Evolutionary conservation across 805 yeast genomes (phyloP).

Genomic region (Martiniozyma abietophila): DNA sequence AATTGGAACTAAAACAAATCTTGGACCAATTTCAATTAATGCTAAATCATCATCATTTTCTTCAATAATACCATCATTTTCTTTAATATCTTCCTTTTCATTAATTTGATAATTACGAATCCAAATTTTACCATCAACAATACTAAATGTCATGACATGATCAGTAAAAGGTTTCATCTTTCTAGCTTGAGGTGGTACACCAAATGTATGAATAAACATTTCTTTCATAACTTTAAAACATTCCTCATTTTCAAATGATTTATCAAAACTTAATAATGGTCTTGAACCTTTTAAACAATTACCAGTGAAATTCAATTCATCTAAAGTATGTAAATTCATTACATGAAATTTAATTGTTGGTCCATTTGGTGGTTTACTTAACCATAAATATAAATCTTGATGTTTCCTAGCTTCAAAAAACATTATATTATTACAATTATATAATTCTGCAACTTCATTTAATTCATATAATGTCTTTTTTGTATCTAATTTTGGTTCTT

Average conservation of each 20-base stretch:
- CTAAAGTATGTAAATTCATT: constrained; percentile 92
- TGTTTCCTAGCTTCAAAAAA: constrained; percentile 96
- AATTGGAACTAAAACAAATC: constrained; percentile 87
- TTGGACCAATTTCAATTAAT: constrained; percentile 91
- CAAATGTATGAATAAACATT: constrained; percentile 71
- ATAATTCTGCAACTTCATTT: constrained; percentile 92
- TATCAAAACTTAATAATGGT: constrained; percentile 85
- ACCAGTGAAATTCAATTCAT: constrained; percentile 93
- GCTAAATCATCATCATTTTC: constrained; percentile 47
- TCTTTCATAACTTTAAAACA: constrained; percentile 77
- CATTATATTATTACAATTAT: constrained; percentile 91
- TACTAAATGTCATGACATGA: constrained; percentile 87
- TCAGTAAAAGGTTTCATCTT: constrained; percentile 91
- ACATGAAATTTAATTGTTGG: constrained; percentile 91
- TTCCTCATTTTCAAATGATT: constrained; percentile 56
- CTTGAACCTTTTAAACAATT: constrained; percentile 93
- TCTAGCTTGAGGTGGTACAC: constrained; percentile 92
- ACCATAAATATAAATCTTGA: constrained; percentile 88
- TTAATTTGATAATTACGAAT: constrained; percentile 87
- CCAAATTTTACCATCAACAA: constrained; percentile 93
- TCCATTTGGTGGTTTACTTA: constrained; percentile 95
- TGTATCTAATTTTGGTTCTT: constrained; percentile 92
- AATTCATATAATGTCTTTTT: constrained; percentile 82
- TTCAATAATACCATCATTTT: constrained; percentile 9
- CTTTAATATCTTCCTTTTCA: constrained; percentile 45